These are phyloP conservation scores for Yamadazyma atmosphaerica DNA, from an alignment of 1,139 yeast genomes.

Conservation along the genomic window DNA sequence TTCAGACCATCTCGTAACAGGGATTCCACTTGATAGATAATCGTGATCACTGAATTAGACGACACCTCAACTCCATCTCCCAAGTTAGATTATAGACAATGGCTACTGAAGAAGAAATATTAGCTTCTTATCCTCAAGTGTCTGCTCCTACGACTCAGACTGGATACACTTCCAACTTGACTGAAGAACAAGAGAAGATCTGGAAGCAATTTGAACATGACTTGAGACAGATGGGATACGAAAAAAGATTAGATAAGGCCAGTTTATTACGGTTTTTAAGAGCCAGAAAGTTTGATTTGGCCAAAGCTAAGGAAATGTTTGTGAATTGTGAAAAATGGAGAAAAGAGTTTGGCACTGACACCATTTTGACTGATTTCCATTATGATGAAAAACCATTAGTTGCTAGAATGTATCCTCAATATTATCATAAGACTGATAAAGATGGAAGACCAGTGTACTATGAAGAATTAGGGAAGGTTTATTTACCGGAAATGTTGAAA, in stretches of 20 bases:
- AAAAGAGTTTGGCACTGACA: slow-evolving; percentile 79
- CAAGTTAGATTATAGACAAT: background rate
- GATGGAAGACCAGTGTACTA: slow-evolving; percentile 96
- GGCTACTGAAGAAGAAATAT: slow-evolving; percentile 25
- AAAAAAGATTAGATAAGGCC: slow-evolving; percentile 83
- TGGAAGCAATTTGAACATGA: slow-evolving; percentile 59
- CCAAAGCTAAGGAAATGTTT: slow-evolving; percentile 79
- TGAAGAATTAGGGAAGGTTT: slow-evolving; percentile 91
- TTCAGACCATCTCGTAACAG: too few species aligned
- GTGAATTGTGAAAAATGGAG: slow-evolving; percentile 92
- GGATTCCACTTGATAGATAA: too few species aligned
- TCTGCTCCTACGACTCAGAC: slow-evolving; percentile 59
- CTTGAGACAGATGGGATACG: slow-evolving; percentile 64
- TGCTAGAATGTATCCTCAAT: slow-evolving; percentile 90
- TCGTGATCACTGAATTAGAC: too few species aligned
- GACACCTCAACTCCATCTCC: background rate
- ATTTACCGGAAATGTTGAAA: slow-evolving; percentile 87
- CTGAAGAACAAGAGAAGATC: slow-evolving; percentile 63
- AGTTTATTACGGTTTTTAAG: slow-evolving; percentile 85
- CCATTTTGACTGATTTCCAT: slow-evolving; percentile 81
- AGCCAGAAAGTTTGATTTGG: slow-evolving; percentile 91
- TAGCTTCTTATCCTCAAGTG: slow-evolving; percentile 66
- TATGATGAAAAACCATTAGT: slow-evolving; percentile 89
- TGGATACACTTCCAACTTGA: slow-evolving; percentile 83
- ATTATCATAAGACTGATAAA: slow-evolving; percentile 93